Base-by-base conservation (phyloP, 78 protist genomes). In the Dictyostelium citrinum region DNA sequence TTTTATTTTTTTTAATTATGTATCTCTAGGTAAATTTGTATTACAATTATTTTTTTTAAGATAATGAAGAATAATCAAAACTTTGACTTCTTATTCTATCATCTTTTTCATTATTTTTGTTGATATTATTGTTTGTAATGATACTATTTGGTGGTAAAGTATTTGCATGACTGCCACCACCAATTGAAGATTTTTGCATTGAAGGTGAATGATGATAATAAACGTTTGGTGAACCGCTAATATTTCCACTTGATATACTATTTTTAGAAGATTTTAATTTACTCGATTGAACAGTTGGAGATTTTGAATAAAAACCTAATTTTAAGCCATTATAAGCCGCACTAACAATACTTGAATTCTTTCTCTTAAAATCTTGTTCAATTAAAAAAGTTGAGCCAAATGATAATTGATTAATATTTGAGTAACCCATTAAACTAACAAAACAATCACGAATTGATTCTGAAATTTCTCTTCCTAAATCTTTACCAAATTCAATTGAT, bases 291-390 rank as follows among this genome's bases (percentile, higher is more conserved):
- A 41, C 81, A 35, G 81, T 75, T 75, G 81, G 81, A n/a, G 81
- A 75, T 86, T 97, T 74, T 93, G 98, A 51, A 98, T 98, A 46
- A 98, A 96, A 78, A 78, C 83, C 85, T n/a, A 86, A 77, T 61
- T 77, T 86, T 37, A 76, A 61, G 24, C 84, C 79, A 76, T 86
- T 86, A 29, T 86, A 86, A 2, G 92, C 92, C 4, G 92, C 74
- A 29, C 83, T 43, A 10, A 78, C 83, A 60, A 86, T 61, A 31
- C 78, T 61, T 20, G 39, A 58, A 35, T 46, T 70, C 35, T 86
- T 86, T 61, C 84, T 86, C 64, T 77, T 74, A 61, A 86, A 86
- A 64, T 86, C 92, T 58, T 74, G 61, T 43, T 86, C 92, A 7
- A 86, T n/a, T 8, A 86, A 61, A 43, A 86, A 86, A 3, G 14